Evolutionary conservation across 345 rosid genomes (phyloP).

Genomic region (Streptanthus diversifolius): DNA sequence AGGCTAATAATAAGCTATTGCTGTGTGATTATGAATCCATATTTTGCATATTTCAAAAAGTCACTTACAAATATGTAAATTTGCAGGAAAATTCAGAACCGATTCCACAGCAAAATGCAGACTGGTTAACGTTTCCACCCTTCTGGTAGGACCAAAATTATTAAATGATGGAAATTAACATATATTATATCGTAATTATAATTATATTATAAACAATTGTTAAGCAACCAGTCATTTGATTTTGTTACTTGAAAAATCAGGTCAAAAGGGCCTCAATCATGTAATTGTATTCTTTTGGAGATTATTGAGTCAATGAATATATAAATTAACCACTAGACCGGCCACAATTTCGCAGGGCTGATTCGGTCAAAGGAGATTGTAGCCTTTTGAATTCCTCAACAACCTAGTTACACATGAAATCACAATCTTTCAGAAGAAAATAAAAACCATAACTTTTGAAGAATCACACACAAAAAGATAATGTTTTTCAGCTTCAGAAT

Average conservation of each 20-base stretch:
- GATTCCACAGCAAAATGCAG: conserved; percentile 72
- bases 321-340: conserved; percentile 2
- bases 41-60: neutral
- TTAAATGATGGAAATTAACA: neutral
- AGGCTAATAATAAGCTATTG: neutral
- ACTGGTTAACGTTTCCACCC: conserved; percentile 81
- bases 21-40: neutral
- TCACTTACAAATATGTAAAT: neutral
- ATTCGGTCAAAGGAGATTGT: neutral
- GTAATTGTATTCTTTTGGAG: neutral
- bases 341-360: conserved; percentile 14
- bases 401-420: conserved; percentile 2
- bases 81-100: conserved; percentile 69
- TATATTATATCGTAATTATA: neutral
- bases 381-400: conserved; percentile 23
- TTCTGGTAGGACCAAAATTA: conserved; percentile 56
- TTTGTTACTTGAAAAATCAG: neutral
- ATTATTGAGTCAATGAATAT: neutral
- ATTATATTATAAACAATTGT: neutral
- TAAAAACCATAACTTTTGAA: neutral
- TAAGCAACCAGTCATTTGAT: neutral
- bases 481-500: neutral
- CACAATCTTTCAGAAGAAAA: conserved; percentile 5
- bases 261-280: neutral
- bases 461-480: conserved; percentile 1